phyloP scores from a whole-genome alignment of 768 basidiomycete species.

The Pisolithus marmoratus region DNA sequence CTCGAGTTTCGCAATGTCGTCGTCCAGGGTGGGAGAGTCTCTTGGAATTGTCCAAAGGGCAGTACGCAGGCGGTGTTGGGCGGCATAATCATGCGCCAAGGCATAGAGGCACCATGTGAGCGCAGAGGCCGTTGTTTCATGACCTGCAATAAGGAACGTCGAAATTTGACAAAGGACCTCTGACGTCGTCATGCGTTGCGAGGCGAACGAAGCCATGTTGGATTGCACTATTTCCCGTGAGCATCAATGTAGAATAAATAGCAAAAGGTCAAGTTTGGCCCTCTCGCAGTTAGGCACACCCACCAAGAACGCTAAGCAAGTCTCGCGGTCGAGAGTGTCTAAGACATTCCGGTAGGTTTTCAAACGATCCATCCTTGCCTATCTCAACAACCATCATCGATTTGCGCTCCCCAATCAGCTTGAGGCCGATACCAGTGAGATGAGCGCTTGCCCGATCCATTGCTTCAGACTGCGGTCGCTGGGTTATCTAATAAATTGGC shows the following conservation, averaged over 20 bases:
- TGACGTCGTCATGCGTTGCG: constrained; percentile 47
- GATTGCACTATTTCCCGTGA: constrained; percentile 46
- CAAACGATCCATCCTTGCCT: constrained; percentile 9
- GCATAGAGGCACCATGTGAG: constrained; percentile 61
- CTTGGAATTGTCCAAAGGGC: constrained; percentile 33
- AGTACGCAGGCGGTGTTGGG: constrained; percentile 43
- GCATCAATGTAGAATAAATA: background rate
- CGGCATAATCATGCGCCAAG: constrained; percentile 39
- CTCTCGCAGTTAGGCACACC: constrained; percentile 15
- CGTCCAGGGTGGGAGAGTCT: constrained; percentile 15
- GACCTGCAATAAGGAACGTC: constrained; percentile 59
- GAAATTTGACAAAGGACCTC: constrained; percentile 60
- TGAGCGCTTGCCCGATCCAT: constrained; percentile 41
- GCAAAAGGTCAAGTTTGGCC: background rate
- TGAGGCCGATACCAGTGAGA: constrained; percentile 48
- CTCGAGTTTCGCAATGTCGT: constrained; percentile 35
- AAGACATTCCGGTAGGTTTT: constrained; percentile 9
- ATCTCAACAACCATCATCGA: constrained; percentile 29
- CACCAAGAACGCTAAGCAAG: constrained; percentile 51
- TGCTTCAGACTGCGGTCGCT: constrained; percentile 43
- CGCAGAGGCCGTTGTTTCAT: constrained; percentile 56
- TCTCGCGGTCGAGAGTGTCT: constrained; percentile 36
- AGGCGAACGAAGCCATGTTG: constrained; percentile 40
- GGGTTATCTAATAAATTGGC: background rate
- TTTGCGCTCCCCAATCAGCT: constrained; percentile 48